Evolutionary conservation across 2,329 filamentous ascomycete genomes (phyloP).

Genomic region (Sphaerulina musiva): DNA sequence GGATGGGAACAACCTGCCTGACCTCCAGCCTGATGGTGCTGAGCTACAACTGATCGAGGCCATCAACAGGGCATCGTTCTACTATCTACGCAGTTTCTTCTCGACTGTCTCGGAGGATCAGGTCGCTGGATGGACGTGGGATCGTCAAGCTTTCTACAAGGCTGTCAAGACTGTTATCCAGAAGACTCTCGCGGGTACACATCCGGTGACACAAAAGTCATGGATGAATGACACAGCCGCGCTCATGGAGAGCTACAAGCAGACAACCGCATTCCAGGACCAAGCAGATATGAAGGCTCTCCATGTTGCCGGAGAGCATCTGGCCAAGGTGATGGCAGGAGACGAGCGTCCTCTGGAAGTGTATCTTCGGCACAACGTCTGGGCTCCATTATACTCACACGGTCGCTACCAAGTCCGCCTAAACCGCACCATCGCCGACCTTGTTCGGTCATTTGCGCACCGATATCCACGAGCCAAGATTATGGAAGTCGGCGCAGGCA

Average conservation of each 20-base stretch:
- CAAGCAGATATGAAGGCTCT: constrained; percentile 17
- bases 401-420: constrained; percentile 37
- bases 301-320: constrained; percentile 30
- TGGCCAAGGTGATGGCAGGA: constrained; percentile 34
- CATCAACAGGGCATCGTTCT: constrained; percentile 16
- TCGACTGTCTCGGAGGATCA: constrained; percentile 9
- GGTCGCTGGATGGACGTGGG: constrained; percentile 17
- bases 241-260: constrained; percentile 16
- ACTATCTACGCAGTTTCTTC: constrained; percentile 16
- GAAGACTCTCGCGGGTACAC: constrained; percentile 10
- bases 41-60: constrained; percentile 15
- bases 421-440: constrained; percentile 27
- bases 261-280: constrained; percentile 8
- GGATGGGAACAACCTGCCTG: constrained; percentile 8
- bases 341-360: constrained; percentile 18
- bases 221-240: constrained; percentile 14
- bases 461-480: constrained; percentile 41
- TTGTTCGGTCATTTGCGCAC: constrained; percentile 29
- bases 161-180: constrained; percentile 10
- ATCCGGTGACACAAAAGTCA: constrained; percentile 9
- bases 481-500: constrained; percentile 44
- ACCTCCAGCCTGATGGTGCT: constrained; percentile 9
- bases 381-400: constrained; percentile 23
- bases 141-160: constrained; percentile 16
- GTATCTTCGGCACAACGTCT: constrained; percentile 17